Base-by-base conservation (phyloP, 2,329 filamentous ascomycete genomes). In the Scorias spongiosa region DNA sequence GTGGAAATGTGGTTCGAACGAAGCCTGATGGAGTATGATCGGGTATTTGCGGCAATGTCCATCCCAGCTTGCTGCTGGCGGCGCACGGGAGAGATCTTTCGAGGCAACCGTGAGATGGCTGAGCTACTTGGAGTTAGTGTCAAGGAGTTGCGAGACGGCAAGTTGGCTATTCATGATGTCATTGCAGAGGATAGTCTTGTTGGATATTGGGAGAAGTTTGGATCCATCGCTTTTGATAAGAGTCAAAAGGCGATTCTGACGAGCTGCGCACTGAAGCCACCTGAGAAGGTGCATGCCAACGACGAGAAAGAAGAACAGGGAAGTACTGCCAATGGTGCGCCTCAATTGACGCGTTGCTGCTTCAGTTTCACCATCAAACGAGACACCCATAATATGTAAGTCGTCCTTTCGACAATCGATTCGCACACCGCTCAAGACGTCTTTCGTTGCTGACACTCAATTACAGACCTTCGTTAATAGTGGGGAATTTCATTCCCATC, bases 1-100 rank as follows among this genome's bases (percentile, higher is more conserved):
- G 89, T 96, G 10, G 91, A 98, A 65, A 95, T 96, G 86, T 96
- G 91, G 89, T 96, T 98, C 58, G 91, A 98, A 63, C 79, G 83
- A 56, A 91, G 84, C 50, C 67, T 98, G 53, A 91, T 96, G 83
- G 91, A 96, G 60, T 96, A 96, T 56, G 91, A 98, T 58, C 85
- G 91, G 29, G 88, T 98, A 1, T 98, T 98, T 67, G 91, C 91
- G 2, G 93, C 87, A 61, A 98, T 98, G 91, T 91, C 91, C 2
- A 89, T 98, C 49, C 91, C 91, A 0, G 91, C 91, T 11, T 98
- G 91, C 64, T 93, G 89, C 61, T 98, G 91, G 91, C 75, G 91
- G 56, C 75, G 91, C 57, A 98, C 91, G 0, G 91, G 91, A 9
- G 91, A 98, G 67, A 96, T 98, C 40, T 96, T 94, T 60, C 74